phyloP scores from a whole-genome alignment of 768 basidiomycete species.

The Lentinus brumalis region DNA sequence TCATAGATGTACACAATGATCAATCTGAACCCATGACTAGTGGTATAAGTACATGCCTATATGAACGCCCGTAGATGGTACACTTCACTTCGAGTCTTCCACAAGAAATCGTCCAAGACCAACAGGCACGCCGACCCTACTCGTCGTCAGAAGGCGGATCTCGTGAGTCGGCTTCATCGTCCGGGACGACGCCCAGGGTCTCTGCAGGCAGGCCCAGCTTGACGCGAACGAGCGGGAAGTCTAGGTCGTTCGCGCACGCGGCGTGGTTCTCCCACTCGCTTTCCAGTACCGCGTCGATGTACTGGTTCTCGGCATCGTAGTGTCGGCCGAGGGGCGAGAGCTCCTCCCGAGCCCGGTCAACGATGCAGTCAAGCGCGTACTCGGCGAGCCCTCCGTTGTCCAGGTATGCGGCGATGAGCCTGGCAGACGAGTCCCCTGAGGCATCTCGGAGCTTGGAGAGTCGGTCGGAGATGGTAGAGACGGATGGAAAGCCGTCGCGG shows the following conservation, averaged over 20 bases:
- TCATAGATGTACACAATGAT: too few species aligned
- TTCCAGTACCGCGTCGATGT: constrained; percentile 16
- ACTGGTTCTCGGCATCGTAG: constrained; percentile 24
- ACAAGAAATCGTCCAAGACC: too few species aligned
- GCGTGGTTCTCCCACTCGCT: constrained; percentile 17
- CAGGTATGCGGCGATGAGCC: constrained; percentile 23
- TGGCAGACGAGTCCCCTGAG: constrained; percentile 3
- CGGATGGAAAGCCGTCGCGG: constrained; percentile 20
- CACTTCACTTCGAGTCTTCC: too few species aligned
- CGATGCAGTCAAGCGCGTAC: constrained; percentile 34
- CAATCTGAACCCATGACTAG: too few species aligned
- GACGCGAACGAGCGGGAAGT: constrained; percentile 31
- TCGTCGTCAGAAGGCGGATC: constrained; percentile 14
- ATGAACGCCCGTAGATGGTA: too few species aligned
- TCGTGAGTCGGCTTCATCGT: not conserved
- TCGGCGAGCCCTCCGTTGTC: constrained; percentile 30
- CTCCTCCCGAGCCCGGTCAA: constrained; percentile 28
- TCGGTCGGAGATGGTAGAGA: constrained; percentile 10
- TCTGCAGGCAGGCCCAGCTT: constrained; percentile 29
- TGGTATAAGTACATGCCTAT: too few species aligned
- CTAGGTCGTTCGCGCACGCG: constrained; percentile 34
- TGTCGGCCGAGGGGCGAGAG: constrained; percentile 29
- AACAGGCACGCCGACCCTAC: not conserved
- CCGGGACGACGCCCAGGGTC: not conserved
- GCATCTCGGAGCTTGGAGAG: constrained; percentile 1